phyloP scores from a whole-genome alignment of 441 rosid genomes.

The Corymbia calophylla region DNA sequence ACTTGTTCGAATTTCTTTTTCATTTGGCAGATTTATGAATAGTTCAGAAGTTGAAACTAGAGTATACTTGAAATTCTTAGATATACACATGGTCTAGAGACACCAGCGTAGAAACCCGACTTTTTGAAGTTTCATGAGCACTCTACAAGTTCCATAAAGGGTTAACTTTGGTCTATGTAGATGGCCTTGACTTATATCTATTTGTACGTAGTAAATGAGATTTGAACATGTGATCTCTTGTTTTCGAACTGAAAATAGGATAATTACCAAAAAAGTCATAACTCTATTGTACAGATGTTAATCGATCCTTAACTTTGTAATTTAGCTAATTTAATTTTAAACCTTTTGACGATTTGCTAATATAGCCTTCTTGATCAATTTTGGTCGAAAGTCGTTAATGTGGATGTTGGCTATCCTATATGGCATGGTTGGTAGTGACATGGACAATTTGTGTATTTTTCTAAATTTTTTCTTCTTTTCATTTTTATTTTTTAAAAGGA shows the following conservation, averaged over 20 bases:
- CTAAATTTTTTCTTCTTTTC: neutral
- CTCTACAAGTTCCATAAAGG: neutral
- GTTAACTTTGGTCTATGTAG: neutral
- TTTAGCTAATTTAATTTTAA: no score
- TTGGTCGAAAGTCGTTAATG: rapidly evolving
- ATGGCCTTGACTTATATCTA: neutral
- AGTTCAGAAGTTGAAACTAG: neutral
- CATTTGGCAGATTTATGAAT: neutral
- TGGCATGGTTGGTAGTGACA: rapidly evolving
- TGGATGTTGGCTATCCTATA: rapidly evolving
- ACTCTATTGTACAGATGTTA: no score
- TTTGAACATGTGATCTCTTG: neutral
- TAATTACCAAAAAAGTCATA: no score
- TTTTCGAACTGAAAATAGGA: neutral
- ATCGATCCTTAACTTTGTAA: no score
- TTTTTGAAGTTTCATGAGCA: neutral
- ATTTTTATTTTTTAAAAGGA: neutral
- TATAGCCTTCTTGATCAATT: no score
- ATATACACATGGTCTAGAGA: neutral
- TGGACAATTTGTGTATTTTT: neutral
- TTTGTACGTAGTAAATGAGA: rapidly evolving
- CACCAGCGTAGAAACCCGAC: neutral
- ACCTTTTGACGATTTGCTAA: neutral
- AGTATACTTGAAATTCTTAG: neutral
- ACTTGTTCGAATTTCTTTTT: neutral